These are phyloP conservation scores for Penicillium sp. DNA, from an alignment of 2,329 filamentous ascomycete genomes.

Conservation along the genomic window DNA sequence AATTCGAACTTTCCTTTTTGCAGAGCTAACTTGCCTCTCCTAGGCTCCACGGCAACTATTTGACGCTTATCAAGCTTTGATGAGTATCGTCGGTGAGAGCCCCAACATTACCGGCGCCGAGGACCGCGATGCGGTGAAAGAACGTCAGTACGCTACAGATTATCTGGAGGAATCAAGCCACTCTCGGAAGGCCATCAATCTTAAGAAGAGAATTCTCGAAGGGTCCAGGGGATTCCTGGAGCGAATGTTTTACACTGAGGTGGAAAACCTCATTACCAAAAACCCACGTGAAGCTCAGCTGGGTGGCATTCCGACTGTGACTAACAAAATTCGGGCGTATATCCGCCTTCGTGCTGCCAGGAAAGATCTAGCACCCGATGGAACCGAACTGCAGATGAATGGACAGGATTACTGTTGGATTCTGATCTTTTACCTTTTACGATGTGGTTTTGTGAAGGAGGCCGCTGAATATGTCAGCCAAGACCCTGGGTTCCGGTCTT, in stretches of 20 bases:
- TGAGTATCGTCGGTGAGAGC: constrained; percentile 75
- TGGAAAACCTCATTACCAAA: constrained; percentile 76
- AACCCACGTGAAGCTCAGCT: constrained; percentile 86
- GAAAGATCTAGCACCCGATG: constrained; percentile 82
- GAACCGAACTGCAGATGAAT: constrained; percentile 75
- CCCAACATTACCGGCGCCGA: constrained; percentile 59
- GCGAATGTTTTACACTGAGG: constrained; percentile 73
- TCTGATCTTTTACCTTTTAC: constrained; percentile 85
- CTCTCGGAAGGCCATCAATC: constrained; percentile 62
- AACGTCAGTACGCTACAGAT: constrained; percentile 72
- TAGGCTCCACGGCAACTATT: constrained; percentile 72
- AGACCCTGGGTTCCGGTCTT: constrained; percentile 77
- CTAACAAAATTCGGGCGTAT: constrained; percentile 91
- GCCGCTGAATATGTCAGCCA: constrained; percentile 84
- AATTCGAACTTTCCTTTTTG: not conserved
- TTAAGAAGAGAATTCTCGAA: constrained; percentile 76
- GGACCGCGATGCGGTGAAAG: constrained; percentile 66
- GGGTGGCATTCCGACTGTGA: constrained; percentile 81
- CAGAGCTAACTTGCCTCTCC: constrained; percentile 13
- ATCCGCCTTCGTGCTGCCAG: constrained; percentile 77
- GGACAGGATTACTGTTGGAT: constrained; percentile 89
- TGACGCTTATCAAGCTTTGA: constrained; percentile 79
- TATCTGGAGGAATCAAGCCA: constrained; percentile 76
- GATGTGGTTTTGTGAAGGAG: constrained; percentile 80
- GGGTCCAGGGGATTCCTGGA: constrained; percentile 82